phyloP scores from a whole-genome alignment of 345 rosid genomes.

The Chamaenerion angustifolium region DNA sequence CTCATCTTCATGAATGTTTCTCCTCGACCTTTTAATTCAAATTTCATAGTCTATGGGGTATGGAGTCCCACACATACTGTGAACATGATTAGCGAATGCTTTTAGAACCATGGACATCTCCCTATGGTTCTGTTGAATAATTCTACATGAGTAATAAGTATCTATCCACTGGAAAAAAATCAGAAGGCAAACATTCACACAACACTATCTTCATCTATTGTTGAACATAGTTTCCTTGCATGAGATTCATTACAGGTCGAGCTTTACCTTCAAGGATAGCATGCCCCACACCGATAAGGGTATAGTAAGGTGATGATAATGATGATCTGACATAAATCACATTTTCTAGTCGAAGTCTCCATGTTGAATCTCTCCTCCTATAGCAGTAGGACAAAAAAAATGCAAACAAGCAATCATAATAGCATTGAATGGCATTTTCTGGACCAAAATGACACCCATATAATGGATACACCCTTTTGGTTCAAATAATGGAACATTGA shows the following conservation, averaged over 20 bases:
- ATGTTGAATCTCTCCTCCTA: conserved; percentile 76
- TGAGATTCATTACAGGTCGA: conserved; percentile 95
- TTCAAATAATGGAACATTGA: conserved; percentile 42
- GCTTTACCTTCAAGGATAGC: conserved; percentile 94
- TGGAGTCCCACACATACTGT: conserved; percentile 94
- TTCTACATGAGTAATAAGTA: conserved; percentile 77
- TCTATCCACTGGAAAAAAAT: conserved; percentile 85
- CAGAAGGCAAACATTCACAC: conserved; percentile 82
- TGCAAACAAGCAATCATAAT: conserved; percentile 89
- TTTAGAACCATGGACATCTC: conserved; percentile 75
- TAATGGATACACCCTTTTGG: conserved; percentile 89
- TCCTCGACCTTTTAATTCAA: conserved; percentile 75
- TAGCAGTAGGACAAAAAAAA: no score
- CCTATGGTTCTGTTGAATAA: conserved; percentile 89
- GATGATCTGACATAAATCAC: conserved; percentile 54
- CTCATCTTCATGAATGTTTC: conserved; percentile 52
- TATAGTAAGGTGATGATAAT: conserved; percentile 51
- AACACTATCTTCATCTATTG: conserved; percentile 93
- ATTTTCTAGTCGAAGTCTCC: conserved; percentile 87
- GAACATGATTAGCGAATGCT: conserved; percentile 95
- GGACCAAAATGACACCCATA: conserved; percentile 47
- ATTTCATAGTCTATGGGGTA: conserved; percentile 88
- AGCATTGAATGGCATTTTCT: conserved; percentile 80
- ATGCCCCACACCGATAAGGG: conserved; percentile 90
- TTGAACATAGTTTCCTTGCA: conserved; percentile 88